A percentile compares a stretch with the other conserved stretches of the same genome.
Evolutionary conservation across 2,329 filamentous ascomycete species (phyloP).

Genomic region (Ascocoryne sarcoides): DNA sequence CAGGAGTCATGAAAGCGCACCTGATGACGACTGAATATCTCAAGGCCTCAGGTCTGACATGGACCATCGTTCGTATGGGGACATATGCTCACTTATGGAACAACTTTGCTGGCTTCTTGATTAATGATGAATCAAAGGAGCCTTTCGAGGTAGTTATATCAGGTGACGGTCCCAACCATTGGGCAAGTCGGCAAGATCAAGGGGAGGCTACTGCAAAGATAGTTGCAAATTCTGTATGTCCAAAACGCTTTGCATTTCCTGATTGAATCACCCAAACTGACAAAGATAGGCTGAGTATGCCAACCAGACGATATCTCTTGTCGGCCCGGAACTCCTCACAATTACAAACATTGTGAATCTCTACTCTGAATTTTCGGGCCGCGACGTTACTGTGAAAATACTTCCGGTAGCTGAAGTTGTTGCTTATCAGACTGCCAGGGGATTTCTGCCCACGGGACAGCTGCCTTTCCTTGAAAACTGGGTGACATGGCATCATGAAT

Average conservation of each 20-base stretch:
- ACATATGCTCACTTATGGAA: not conserved
- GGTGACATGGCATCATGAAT: not conserved
- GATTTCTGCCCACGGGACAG: not conserved
- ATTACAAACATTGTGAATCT: not conserved
- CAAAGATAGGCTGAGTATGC: not conserved
- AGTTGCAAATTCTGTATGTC: not conserved
- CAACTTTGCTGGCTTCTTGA: not conserved
- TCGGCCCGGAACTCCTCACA: not conserved
- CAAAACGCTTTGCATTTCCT: not conserved
- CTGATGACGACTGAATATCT: slow-evolving; percentile 17
- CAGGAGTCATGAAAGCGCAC: slow-evolving; percentile 15
- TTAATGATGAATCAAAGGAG: too few relatives aligned
- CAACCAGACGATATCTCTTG: not conserved
- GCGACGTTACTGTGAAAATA: not conserved
- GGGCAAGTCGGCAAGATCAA: not conserved
- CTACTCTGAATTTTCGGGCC: not conserved
- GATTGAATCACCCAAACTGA: not conserved
- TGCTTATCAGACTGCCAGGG: not conserved
- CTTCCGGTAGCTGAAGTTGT: not conserved
- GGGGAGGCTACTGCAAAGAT: slow-evolving; percentile 1
- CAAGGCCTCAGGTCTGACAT: not conserved
- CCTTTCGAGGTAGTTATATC: too few relatives aligned
- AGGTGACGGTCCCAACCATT: too few relatives aligned
- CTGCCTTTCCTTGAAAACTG: not conserved
- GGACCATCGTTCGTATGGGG: not conserved